Base-by-base conservation (phyloP, 2,329 filamentous ascomycete species). In the Aspergillus viridinutans region DNA sequence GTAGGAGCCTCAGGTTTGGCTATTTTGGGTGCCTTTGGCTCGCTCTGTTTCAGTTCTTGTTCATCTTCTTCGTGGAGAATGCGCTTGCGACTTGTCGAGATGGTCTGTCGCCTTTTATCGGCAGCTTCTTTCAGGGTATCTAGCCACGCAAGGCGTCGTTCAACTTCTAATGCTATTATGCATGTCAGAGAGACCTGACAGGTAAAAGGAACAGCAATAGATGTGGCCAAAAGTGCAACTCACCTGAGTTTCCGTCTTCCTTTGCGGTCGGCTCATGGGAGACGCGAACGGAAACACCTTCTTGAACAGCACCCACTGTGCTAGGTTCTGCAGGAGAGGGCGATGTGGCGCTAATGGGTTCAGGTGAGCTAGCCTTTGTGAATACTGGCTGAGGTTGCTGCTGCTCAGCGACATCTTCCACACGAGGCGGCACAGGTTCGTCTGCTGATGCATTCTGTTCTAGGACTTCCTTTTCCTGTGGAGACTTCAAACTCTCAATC, bases 11-110 rank as follows among this genome's bases (percentile, higher is more conserved):
- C 63, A 0, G 61, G 29, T 43, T 66, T 60, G 1, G 62, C 59
- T 8, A 64, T 52, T 55, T 73, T 72, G 6, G 62, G 48, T 4
- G 55, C 57, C 53, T 74, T 74, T 2, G 62, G 43, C 17, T 54
- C 59, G 17, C 56, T 61, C 20, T 63, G 59, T 3, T 50, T 47
- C 5, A 54, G 52, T 9, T 58, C 51, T 8, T 52, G 42, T 55
- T 61, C 61, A 42, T 62, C 59, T 20, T 51, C 55, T 45, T 71
- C 64, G 38, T 67, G 65, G 26, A 63, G 52, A 5, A 62, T 55
- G 32, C 72, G 64, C 60, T 74, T 74, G n/a, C 67, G 69, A 42
- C 57, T 63, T 4, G 58, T 57, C 9, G 60, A 56, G 32, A 51
- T 51, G 17, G 61, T 59, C 8, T 61, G 57, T 49, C 68, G 68